phyloP scores from a whole-genome alignment of 2,329 filamentous ascomycete species.

The Aspergillus candidus region DNA sequence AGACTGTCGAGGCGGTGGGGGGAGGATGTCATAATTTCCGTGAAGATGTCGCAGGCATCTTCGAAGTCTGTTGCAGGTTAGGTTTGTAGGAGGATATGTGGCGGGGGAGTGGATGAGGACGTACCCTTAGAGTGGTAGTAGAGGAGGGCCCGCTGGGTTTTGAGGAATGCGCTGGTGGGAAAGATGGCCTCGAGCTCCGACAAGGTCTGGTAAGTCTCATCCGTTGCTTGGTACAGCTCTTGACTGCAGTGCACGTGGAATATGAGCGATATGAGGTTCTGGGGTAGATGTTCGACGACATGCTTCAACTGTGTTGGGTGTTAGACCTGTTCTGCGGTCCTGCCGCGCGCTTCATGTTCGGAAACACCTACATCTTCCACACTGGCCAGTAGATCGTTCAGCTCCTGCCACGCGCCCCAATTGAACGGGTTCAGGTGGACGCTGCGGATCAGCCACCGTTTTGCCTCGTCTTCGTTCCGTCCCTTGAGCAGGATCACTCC shows the following conservation, averaged over 20 bases:
- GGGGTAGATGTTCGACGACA: constrained; percentile 66
- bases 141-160: constrained; percentile 81
- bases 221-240: constrained; percentile 81
- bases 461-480: constrained; percentile 79
- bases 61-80: constrained; percentile 49
- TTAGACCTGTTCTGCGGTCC: constrained; percentile 12
- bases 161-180: constrained; percentile 78
- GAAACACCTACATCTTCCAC: constrained; percentile 66
- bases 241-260: constrained; percentile 89
- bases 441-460: constrained; percentile 80
- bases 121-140: constrained; percentile 76
- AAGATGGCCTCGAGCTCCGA: constrained; percentile 78
- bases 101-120: background rate
- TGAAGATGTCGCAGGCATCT: constrained; percentile 56
- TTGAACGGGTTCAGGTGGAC: constrained; percentile 90
- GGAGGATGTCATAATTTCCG: constrained; percentile 61
- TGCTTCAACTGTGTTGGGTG: constrained; percentile 55
- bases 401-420: constrained; percentile 94
- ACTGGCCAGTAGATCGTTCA: constrained; percentile 71
- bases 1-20: constrained; percentile 75
- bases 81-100: background rate
- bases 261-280: constrained; percentile 88
- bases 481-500: constrained; percentile 84
- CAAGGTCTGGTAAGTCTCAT: constrained; percentile 66
- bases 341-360: background rate